These are phyloP conservation scores for Bipolaris zeicola DNA, from an alignment of 2,329 filamentous ascomycete genomes.

Conservation along the genomic window DNA sequence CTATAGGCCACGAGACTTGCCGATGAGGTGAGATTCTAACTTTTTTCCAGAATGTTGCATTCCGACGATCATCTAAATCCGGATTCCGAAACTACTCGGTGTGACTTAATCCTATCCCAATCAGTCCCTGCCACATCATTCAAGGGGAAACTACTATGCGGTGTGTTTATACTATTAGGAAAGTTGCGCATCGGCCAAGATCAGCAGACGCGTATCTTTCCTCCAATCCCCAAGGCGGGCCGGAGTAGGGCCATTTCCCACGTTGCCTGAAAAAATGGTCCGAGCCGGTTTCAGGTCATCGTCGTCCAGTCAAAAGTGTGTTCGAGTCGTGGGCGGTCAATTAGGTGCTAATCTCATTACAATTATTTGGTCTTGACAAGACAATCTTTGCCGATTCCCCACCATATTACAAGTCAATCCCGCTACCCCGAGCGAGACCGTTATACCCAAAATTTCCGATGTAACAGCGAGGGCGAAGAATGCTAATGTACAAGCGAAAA, in stretches of 20 bases:
- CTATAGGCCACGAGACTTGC: too few species aligned
- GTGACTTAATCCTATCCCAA: background rate
- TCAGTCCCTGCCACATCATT: background rate
- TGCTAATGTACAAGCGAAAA: conserved; percentile 13
- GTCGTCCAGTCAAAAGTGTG: background rate
- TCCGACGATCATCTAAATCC: background rate
- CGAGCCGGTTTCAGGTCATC: background rate
- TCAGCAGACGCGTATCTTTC: conserved; percentile 1
- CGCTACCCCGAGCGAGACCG: background rate
- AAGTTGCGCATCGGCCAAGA: background rate
- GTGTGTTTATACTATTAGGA: background rate
- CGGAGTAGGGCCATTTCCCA: conserved; percentile 3
- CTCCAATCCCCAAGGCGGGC: background rate
- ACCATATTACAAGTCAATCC: conserved; percentile 9
- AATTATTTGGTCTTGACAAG: conserved; percentile 3
- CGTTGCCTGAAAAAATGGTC: background rate
- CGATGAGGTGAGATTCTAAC: background rate
- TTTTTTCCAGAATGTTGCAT: background rate
- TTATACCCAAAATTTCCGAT: conserved; percentile 7
- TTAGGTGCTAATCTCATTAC: background rate
- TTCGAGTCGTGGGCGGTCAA: background rate
- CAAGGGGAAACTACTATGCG: background rate
- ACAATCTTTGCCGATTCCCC: background rate
- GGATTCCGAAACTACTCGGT: background rate
- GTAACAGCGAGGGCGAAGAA: conserved; percentile 14